Evolutionary conservation across 345 rosid species (phyloP).

Genomic region (Viola odorata): DNA sequence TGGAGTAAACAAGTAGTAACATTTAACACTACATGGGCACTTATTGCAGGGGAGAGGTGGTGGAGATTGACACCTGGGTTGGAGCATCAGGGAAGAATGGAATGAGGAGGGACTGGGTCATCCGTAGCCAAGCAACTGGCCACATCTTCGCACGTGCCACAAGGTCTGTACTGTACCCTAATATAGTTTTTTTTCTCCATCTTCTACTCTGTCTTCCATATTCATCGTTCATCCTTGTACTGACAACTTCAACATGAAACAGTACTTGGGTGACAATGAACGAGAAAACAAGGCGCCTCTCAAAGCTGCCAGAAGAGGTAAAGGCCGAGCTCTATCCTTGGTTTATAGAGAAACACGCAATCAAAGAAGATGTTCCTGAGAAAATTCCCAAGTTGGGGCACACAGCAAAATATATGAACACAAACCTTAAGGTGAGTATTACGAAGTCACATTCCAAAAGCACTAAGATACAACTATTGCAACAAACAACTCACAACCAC

Average conservation of each 20-base stretch:
- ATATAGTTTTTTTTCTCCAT: not conserved
- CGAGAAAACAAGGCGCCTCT: slow-evolving; percentile 55
- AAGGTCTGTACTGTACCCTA: slow-evolving; percentile 27
- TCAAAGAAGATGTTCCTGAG: slow-evolving; percentile 47
- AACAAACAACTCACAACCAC: slow-evolving; percentile 1
- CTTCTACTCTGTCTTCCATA: not conserved
- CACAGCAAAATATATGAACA: slow-evolving; percentile 45
- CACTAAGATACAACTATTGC: slow-evolving; percentile 1
- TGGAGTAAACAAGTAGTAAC: too few relatives aligned
- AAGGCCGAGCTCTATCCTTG: slow-evolving; percentile 57
- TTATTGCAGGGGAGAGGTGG: slow-evolving; percentile 51
- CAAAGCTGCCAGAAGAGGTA: slow-evolving; percentile 63
- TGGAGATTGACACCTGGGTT: slow-evolving; percentile 72
- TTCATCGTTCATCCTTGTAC: not conserved
- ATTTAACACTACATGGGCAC: not conserved
- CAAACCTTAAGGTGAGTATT: slow-evolving; percentile 41
- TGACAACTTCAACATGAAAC: slow-evolving; percentile 15
- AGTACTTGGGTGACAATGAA: slow-evolving; percentile 82
- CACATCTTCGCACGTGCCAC: slow-evolving; percentile 51
- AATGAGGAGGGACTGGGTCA: slow-evolving; percentile 64
- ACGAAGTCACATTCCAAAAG: not conserved
- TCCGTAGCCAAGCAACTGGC: slow-evolving; percentile 60
- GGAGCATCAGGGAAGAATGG: slow-evolving; percentile 71
- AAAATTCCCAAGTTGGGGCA: slow-evolving; percentile 49
- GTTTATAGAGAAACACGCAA: slow-evolving; percentile 57